Evolutionary conservation across 164 flowering plant genomes (phyloP).

Genomic region (Umbilicus rupestris): DNA sequence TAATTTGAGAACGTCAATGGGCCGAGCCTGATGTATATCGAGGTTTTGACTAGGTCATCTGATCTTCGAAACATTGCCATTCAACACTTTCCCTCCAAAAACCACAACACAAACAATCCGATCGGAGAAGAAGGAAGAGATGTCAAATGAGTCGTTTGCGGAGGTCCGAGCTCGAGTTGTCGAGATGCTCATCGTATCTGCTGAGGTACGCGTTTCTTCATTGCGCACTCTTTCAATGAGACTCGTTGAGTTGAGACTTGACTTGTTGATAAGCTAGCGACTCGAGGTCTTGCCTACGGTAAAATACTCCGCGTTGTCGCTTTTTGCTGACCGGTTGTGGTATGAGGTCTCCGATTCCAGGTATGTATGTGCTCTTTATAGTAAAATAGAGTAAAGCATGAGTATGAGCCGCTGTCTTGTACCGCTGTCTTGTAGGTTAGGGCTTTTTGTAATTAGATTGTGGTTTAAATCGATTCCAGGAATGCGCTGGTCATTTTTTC

Average conservation of each 20-base stretch:
- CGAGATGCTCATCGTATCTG: constrained; percentile 38
- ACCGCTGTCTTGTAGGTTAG: neutral
- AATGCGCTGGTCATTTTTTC: neutral
- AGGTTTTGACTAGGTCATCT: neutral
- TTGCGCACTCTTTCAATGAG: neutral
- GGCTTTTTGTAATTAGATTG: neutral
- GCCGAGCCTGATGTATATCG: neutral
- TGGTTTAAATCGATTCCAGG: too few species aligned
- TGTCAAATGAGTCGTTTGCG: constrained; percentile 13
- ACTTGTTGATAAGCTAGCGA: constrained; percentile 15
- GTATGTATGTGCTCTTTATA: constrained; percentile 3
- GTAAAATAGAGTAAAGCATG: too few species aligned
- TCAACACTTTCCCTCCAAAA: constrained; percentile 2
- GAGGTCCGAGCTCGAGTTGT: constrained; percentile 24
- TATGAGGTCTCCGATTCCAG: constrained; percentile 24
- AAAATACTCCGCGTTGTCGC: constrained; percentile 62
- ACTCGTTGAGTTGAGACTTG: neutral
- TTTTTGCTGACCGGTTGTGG: constrained; percentile 59
- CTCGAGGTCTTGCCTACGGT: constrained; percentile 48
- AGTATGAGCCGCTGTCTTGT: too few species aligned
- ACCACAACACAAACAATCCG: neutral
- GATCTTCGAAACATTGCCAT: neutral
- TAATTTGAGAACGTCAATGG: too few species aligned
- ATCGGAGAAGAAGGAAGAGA: constrained; percentile 11
- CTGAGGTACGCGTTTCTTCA: constrained; percentile 20